phyloP scores from a whole-genome alignment of 148 eudicot genomes.

The Rhododendron mucronatum region DNA sequence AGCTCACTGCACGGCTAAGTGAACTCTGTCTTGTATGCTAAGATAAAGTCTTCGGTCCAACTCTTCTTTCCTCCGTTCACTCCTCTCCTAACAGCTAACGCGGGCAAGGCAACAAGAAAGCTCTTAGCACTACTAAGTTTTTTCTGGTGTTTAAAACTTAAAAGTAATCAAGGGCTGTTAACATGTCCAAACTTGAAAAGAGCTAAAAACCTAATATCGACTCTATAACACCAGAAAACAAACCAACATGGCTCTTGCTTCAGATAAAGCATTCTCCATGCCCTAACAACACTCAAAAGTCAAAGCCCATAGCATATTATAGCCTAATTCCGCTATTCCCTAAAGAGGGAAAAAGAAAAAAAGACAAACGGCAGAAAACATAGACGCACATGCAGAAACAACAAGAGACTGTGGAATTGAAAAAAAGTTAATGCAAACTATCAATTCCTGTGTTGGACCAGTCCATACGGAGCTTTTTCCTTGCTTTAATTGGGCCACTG shows the following conservation, averaged over 20 bases:
- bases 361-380: neutral
- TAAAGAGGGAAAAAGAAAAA: neutral
- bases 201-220: neutral
- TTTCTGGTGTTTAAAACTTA: neutral
- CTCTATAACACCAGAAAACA: neutral
- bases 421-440: neutral
- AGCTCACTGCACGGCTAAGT: no score
- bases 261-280: neutral
- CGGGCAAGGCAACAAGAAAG: no score
- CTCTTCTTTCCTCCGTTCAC: no score
- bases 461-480: neutral
- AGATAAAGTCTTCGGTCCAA: no score
- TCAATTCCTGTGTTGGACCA: neutral
- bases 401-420: no score
- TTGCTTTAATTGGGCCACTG: neutral
- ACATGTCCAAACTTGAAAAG: neutral
- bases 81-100: no score
- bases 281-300: neutral
- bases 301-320: neutral
- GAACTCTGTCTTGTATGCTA: no score
- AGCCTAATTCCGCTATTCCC: neutral
- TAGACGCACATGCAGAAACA: neutral
- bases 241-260: neutral
- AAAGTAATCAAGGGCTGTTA: neutral
- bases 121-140: neutral